phyloP scores from a whole-genome alignment of 2,329 filamentous ascomycete species.

The Fusarium praegraminearum region DNA sequence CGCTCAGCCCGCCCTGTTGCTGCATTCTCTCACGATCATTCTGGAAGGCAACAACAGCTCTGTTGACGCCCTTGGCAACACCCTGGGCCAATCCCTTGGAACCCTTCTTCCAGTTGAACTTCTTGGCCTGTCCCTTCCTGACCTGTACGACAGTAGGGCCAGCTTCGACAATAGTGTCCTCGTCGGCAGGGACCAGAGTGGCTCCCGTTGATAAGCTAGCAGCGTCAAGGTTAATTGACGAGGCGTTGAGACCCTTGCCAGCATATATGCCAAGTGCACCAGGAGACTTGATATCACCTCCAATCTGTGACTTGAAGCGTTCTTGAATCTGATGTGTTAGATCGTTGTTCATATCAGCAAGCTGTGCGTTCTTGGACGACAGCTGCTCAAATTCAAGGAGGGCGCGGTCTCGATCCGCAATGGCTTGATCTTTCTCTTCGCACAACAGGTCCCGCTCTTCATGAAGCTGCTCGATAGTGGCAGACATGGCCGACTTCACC shows the following conservation, averaged over 20 bases:
- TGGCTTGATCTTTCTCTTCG: slow-evolving; percentile 85
- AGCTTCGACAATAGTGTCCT: slow-evolving; percentile 74
- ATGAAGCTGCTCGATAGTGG: slow-evolving; percentile 69
- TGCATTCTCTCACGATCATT: slow-evolving; percentile 67
- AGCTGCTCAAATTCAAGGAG: slow-evolving; percentile 96
- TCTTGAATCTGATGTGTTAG: slow-evolving; percentile 94
- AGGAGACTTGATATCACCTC: slow-evolving; percentile 61
- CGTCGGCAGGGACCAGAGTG: slow-evolving; percentile 71
- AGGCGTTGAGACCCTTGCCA: slow-evolving; percentile 63
- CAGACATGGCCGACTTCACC: slow-evolving; percentile 69
- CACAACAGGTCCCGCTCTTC: slow-evolving; percentile 82
- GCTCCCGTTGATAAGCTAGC: slow-evolving; percentile 68
- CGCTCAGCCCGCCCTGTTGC: slow-evolving; percentile 65
- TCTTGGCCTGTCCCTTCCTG: slow-evolving; percentile 91
- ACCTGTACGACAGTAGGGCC: slow-evolving; percentile 97
- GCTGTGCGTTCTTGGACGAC: slow-evolving; percentile 92
- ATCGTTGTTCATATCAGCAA: slow-evolving; percentile 95
- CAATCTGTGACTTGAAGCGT: slow-evolving; percentile 84
- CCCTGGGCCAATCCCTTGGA: slow-evolving; percentile 94
- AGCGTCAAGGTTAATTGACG: slow-evolving; percentile 64
- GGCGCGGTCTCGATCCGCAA: slow-evolving; percentile 89
- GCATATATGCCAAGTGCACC: slow-evolving; percentile 71
- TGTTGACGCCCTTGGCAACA: slow-evolving; percentile 92
- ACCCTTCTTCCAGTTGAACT: slow-evolving; percentile 99
- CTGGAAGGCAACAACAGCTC: slow-evolving; percentile 82